Evolutionary conservation across 805 yeast species (phyloP), one percentile per base, ranked within the genome.

Genomic region (Hanseniaspora pseudoguilliermondii): DNA sequence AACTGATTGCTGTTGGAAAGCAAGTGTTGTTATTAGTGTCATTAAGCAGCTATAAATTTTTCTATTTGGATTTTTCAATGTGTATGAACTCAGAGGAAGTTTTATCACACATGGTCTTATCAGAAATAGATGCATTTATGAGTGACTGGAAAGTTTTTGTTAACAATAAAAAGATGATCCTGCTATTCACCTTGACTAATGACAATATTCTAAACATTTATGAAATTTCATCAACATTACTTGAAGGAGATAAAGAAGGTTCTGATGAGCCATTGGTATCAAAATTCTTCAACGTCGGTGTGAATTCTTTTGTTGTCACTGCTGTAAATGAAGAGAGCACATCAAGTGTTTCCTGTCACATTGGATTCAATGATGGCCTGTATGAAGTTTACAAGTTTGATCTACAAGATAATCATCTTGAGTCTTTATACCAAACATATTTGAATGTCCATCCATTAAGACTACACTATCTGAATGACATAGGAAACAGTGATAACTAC

Each of bases 91-190:
- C 32, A 21, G 36, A 16, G 2, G 25, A 18, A 2, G 5, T 46
- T 6, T 18, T 16, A 3, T 46, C 50, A 16, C 8, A 38, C 18
- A 25, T 46, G 27, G 11, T 53, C 1, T 9, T 53, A 9, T 39
- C 49, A n/a, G 56, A 53, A 1, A 32, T 53, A 20, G 56, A 53
- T 13, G 32, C 50, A 18, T 53, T 53, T 32, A 18, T 46, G 39
- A 46, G 20, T 32, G 13, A 36, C 15, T 53, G 56, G 56, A 21
- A 18, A 35, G 18, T 51, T 7, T 38, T 27, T 9, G 10, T 27
- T 2, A 25, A 35, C 6, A 13, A 11, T 1, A 44, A 18, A 36
- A 35, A 32, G 11, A 25, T 23, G 9, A 36, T 43, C 2, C 16
- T 38, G 3, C n/a, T 53, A 16, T 35, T 21, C 32, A 44, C 42